phyloP scores from a whole-genome alignment of 2,329 filamentous ascomycete species.

The Fusarium subtropicale region DNA sequence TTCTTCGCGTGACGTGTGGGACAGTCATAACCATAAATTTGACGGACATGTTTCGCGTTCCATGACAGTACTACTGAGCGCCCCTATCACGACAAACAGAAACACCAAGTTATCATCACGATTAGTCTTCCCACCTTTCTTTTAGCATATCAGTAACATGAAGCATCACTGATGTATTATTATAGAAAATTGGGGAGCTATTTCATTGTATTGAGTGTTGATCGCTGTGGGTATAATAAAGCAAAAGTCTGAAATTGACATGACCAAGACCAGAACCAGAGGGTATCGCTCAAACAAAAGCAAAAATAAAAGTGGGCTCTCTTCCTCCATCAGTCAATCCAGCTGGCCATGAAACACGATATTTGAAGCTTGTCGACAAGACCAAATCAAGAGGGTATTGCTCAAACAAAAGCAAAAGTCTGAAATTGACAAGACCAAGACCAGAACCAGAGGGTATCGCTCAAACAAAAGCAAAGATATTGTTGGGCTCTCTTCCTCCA shows the following conservation, averaged over 20 bases:
- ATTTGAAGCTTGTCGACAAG: background rate
- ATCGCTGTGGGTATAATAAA: background rate
- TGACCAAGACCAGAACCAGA: background rate
- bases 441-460: background rate
- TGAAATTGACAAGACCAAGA: background rate
- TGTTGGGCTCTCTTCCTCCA: background rate
- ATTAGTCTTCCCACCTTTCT: background rate
- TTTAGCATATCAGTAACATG: background rate
- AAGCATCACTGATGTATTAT: background rate
- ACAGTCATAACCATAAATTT: accelerated
- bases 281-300: background rate
- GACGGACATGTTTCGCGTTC: background rate
- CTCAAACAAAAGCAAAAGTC: background rate
- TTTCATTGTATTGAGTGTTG: background rate
- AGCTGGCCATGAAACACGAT: background rate
- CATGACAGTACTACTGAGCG: background rate
- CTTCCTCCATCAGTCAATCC: background rate
- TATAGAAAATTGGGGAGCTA: background rate
- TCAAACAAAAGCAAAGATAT: background rate
- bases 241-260: background rate
- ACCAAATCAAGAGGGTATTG: background rate
- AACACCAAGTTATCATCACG: background rate
- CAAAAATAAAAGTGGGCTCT: background rate
- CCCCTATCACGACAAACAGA: background rate
- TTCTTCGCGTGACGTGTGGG: background rate